Base-by-base conservation (phyloP, 805 yeast genomes). In the Hagleromyces aurorensis region DNA sequence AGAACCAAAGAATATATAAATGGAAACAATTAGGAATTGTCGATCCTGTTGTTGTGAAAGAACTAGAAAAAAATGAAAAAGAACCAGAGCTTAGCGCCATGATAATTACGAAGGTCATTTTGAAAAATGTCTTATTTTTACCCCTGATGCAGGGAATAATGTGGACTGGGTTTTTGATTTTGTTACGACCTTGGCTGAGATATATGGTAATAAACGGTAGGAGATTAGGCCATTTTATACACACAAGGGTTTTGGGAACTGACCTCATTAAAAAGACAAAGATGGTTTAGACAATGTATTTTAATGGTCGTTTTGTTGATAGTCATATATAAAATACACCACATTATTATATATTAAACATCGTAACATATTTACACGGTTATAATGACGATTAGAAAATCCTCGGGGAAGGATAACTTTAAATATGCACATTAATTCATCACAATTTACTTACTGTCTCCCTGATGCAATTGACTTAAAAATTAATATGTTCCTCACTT, bases 111-210 rank as follows among this genome's bases (percentile, higher is more conserved):
- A 67, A 67, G 42, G 75, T 74, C 1, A 50, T 73, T 2, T 23
- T 69, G 7, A 65, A 66, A 38, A 77, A 72, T 44, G 69, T 71
- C 29, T 39, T 73, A 4, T 7, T 72, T 13, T 62, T 72, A 67
- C 78, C 79, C 3, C 53, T 73, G 16, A 13, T 72, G 11, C 78
- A 70, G 40, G 75, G 77, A 12, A 55, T 70, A 23, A 20, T 65
- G 11, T 70, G 66, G 65, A 46, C 70, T 2, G 61, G 64, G 2
- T 35, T 62, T 2, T 43, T 70, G 13, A 48, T 71, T 1, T 34
- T 56, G 7, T 35, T 59, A 13, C 46, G 52, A 29, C 74, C 75
- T 1, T 52, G 59, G 55, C 21, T 59, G 14, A 28, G 33, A 5
- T 17, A 22, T 5, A 43, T 41, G 6, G 50, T 52, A 3, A 15